Base-by-base conservation (phyloP, 2,329 filamentous ascomycete species). In the Sporothrix pallida region DNA sequence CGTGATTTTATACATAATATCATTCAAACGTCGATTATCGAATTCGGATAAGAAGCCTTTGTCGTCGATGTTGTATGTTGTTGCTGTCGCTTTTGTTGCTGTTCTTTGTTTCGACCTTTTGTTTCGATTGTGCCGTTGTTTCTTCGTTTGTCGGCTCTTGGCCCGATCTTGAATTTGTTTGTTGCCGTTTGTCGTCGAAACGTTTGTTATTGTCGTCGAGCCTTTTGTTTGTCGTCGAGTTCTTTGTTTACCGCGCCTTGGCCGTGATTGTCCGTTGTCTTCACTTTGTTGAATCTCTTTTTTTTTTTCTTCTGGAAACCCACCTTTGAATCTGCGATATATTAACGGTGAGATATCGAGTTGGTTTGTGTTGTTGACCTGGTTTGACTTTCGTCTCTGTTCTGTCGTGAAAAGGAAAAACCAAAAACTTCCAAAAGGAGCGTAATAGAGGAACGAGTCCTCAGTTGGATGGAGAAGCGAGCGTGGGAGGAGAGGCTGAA, bases 371-470 rank as follows among this genome's bases (percentile, higher is more conserved):
- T 62, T 62, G 20, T 23, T 37, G 12, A 17, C 9, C 46, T 12
- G 7, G 20, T 44, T 10, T 17, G 37, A 20, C 46, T 63, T 26
- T 10, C 10, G n/a, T 56, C 12, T 54, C 44, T n/a, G 37, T 72
- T 73, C 70, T 75, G 72, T 71, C 15, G 62, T 67, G 42, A 44
- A 67, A 48, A 67, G 31, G 31, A 37, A 37, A 37, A 37, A 37
- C 31, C 31, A 7, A 7, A 73, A 74, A 72, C 65, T 71, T 75
- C 73, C 82, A 82, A 86, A 87, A 88, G 78, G 87, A 88, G 85
- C 82, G 87, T 88, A 84, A 79, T 84, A 84, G 86, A 87, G 86
- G 77, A 71, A 70, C 76, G 75, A 63, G 82, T 85, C 84, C 86
- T 87, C 86, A 83, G 85, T 87, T 87, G 85, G 84, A 83, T 82